Evolutionary conservation across 768 basidiomycete species (phyloP).

Genomic region (Tubosaeta sp.): DNA sequence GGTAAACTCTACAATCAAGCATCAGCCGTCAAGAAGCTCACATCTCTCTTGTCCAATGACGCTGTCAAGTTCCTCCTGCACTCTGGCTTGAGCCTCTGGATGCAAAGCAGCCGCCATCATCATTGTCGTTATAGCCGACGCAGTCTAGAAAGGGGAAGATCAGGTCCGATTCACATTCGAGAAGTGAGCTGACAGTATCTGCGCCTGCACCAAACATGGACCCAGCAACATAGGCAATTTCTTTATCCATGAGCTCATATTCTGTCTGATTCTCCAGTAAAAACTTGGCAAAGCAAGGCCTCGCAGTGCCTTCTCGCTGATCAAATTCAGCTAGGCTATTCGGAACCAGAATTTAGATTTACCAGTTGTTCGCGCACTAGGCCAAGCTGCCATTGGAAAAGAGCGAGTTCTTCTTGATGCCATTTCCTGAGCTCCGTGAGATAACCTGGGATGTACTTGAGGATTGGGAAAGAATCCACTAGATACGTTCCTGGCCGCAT

Average conservation of each 20-base stretch:
- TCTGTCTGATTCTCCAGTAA: slow-evolving; percentile 35
- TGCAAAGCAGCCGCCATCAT: slow-evolving; percentile 53
- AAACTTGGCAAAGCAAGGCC: slow-evolving; percentile 33
- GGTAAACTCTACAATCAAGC: not conserved
- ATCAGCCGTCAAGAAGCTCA: slow-evolving; percentile 2
- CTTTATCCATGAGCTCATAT: slow-evolving; percentile 30
- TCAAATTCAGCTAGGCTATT: not conserved
- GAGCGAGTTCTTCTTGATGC: slow-evolving; percentile 39
- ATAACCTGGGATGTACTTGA: slow-evolving; percentile 29
- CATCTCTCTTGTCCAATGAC: slow-evolving; percentile 41
- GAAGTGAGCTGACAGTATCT: slow-evolving; percentile 31
- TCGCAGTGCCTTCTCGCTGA: slow-evolving; percentile 24
- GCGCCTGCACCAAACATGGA: slow-evolving; percentile 42
- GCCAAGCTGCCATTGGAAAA: slow-evolving; percentile 31
- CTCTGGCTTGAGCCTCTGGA: slow-evolving; percentile 43
- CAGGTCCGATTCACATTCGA: not conserved
- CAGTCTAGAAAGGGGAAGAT: not conserved
- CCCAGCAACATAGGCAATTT: slow-evolving; percentile 38
- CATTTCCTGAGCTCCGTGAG: slow-evolving; percentile 49
- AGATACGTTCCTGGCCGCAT: slow-evolving; percentile 24
- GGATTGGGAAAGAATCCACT: slow-evolving; percentile 24
- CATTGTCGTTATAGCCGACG: slow-evolving; percentile 4
- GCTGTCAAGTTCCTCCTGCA: slow-evolving; percentile 50
- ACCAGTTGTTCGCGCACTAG: slow-evolving; percentile 29
- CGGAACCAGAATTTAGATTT: not conserved